Base-by-base conservation (phyloP, 495 filamentous ascomycete genomes). In the Stereocaulon alpinum region DNA sequence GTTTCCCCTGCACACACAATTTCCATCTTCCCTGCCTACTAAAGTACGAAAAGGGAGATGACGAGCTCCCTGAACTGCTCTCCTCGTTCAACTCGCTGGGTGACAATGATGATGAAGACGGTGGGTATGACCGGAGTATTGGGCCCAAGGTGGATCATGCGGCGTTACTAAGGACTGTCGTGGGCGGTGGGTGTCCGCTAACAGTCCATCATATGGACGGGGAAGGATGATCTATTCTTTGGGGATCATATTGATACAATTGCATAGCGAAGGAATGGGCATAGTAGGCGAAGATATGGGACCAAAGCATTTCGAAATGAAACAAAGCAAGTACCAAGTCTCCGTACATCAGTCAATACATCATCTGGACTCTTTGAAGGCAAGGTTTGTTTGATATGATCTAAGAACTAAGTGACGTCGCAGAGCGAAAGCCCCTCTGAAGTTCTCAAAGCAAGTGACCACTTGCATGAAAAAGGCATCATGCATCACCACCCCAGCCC, bases 1-100 rank as follows among this genome's bases (percentile, higher is more conserved):
- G 88, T 34, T 98, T 96, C 63, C 87, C 88, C 6, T 98, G 93
- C 70, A 86, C 88, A 1, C 91, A 98, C 66, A 80, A 91, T 34
- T 98, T 91, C 72, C 93, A 98, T 64, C 76, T 96, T 7, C 77
- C 82, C 10, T 93, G 95, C 66, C 72, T 98, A 15, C 78, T 88
- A 1, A 72, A 72, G 62, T 66, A 64, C 55, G 34, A 67, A 40
- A 51, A 77, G 47, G 50, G 73, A 45, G 67, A 67, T 34, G 67
- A 55, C 34, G 72, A 74, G 12, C 64, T 72, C 6, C 72, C 74
- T 2, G 70, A 72, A 24, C 29, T 66, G 4, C 55, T 62, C 4
- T 32, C 50, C 18, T 37, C 61, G n/a, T 59, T 62, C 55, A 30
- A 40, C 51, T 12, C 29, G 6, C n/a, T 37, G 24, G 49, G 54